These are phyloP conservation scores for Oryza punctata DNA, from an alignment of 176 grass and related monocot genomes.

Conservation along the genomic window DNA sequence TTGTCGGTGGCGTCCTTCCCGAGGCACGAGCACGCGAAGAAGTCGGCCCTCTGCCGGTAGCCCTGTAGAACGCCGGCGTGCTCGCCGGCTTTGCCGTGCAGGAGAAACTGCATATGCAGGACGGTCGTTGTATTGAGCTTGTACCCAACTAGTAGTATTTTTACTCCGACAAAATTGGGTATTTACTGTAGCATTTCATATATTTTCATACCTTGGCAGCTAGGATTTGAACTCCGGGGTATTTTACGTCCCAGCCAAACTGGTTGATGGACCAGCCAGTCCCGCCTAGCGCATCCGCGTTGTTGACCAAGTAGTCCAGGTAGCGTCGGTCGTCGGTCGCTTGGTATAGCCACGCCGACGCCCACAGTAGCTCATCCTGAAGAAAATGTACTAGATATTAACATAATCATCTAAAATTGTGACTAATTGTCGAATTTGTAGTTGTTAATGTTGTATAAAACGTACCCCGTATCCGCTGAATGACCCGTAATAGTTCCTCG, in stretches of 20 bases:
- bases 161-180: not conserved
- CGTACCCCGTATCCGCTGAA: slow-evolving; percentile 77
- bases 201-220: slow-evolving; percentile 43
- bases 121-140: too few species aligned
- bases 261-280: slow-evolving; percentile 60
- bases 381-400: too few species aligned
- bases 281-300: slow-evolving; percentile 73
- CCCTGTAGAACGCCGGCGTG: slow-evolving; percentile 48
- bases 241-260: slow-evolving; percentile 96
- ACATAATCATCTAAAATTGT: not conserved
- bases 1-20: slow-evolving; percentile 54
- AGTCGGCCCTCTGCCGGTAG: slow-evolving; percentile 83
- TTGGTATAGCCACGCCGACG: slow-evolving; percentile 75
- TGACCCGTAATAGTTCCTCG: slow-evolving; percentile 60
- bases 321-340: slow-evolving; percentile 58
- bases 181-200: slow-evolving; percentile 19
- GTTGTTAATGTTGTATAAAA: not conserved
- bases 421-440: not conserved
- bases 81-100: slow-evolving; percentile 35
- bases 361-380: slow-evolving; percentile 93
- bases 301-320: slow-evolving; percentile 73
- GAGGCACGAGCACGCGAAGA: slow-evolving; percentile 74
- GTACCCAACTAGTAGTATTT: too few species aligned
- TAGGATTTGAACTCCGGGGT: slow-evolving; percentile 77
- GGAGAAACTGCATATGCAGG: slow-evolving; percentile 50